Evolutionary conservation across 2,329 filamentous ascomycete species (phyloP), one percentile per base, ranked within the genome.

Genomic region (Sarocladium oryzae): DNA sequence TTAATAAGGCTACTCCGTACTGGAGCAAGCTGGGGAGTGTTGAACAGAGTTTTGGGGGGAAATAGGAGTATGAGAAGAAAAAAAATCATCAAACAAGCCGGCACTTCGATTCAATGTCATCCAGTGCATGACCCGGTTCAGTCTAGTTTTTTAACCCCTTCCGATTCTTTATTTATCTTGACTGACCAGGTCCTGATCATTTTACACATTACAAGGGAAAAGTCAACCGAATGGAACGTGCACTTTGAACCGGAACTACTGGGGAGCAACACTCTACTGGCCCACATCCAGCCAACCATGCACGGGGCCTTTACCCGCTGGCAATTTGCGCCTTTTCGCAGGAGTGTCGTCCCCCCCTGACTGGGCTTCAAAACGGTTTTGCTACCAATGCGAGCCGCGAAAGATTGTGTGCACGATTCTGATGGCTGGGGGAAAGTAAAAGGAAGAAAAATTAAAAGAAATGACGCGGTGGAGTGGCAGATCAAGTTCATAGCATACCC

Each of bases 291-390:
- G 15, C 21, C 11, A 43, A 43, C n/a, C 21, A n/a, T 15, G 21
- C n/a, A 11, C 4, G 13, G 3, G 9, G 20, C n/a, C 23, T 43
- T 43, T 43, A 28, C 40, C 40, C 40, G 40, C 23, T 26, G 40
- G 40, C 23, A 43, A 43, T 21, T 43, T 43, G 40, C 40, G 40
- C 40, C 23, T 43, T 43, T 43, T 43, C 23, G 40, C n/a, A 18
- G 40, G 26, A 43, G 23, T 20, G 40, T 13, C n/a, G n/a, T 20
- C 40, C 40, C 40, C 40, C 40, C 40, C 23, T 26, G 10, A 43
- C 40, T 43, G 21, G 21, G 23, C 40, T 43, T 40, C 26, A 23
- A 4, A 13, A 20, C n/a, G n/a, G 21, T 43, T 28, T 43, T 23
- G 23, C 40, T 43, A 43, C 40, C 40, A 43, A 40, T 20, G 6